Base-by-base conservation (phyloP, 208 protist genomes). In the Vickermania ingenoplastis region DNA sequence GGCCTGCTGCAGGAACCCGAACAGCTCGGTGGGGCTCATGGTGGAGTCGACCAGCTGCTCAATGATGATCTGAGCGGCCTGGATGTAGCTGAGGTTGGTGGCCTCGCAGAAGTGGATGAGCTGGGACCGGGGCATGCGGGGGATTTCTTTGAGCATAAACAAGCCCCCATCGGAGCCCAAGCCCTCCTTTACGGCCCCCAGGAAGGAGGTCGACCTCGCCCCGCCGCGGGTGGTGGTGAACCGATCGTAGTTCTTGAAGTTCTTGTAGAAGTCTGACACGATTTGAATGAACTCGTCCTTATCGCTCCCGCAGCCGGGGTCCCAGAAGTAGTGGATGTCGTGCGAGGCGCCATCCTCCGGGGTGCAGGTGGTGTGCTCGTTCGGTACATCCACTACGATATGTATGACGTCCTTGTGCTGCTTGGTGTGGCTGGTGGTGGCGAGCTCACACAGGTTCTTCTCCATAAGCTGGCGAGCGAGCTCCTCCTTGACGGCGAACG, bases 121-220 rank as follows among this genome's bases (percentile, higher is more conserved):
- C 61, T 92, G 83, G 4, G 77, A 87, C 13, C 59, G 22, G n/a
- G 86, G 58, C 70, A 91, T 80, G 7, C 17, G 27, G n/a, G 79
- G 79, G 57, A 92, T 77, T 29, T 55, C 7, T 59, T 69, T 71
- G 28, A 88, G 68, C 27, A 89, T 81, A 67, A 80, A 96, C 0
- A 96, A 76, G 1, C 89, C 89, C 5, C 87, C 81, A 59, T 96
- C 84, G 22, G 65, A 61, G 4, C 86, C 89, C 13, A 94, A 63
- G 25, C 89, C 89, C 11, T 88, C 75, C 1, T 70, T 73, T 36
- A 96, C 79, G 13, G 86, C 86, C 22, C 67, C 65, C 2, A 91
- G 63, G 52, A 96, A 96, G 25, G 63, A 74, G 0, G 65, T 50
- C n/a, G 7, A 17, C 25, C 76, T 68, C 26, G 53, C 54, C 4